Conservation (phyloP, 73 alveolate species). For the Stentor roeselii region DNA sequence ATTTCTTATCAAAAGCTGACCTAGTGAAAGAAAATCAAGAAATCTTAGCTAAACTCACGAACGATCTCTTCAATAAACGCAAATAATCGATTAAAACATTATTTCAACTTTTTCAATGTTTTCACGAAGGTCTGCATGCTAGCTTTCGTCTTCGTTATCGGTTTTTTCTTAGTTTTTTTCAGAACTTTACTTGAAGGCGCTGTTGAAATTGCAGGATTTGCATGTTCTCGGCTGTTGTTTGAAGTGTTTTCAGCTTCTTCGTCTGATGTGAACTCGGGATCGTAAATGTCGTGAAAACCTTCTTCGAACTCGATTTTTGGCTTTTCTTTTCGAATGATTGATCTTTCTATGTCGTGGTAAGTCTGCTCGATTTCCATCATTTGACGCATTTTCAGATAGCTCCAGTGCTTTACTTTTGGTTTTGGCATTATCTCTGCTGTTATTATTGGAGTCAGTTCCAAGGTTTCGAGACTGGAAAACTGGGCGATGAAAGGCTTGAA, state of each 20-base stretch:
- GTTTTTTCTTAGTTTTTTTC: neutral
- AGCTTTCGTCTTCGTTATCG: neutral
- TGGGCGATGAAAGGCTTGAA: conserved; percentile 17
- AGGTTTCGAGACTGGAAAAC: neutral
- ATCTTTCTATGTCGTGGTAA: conserved; percentile 8
- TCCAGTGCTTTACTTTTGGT: conserved; percentile 3
- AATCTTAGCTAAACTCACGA: no score
- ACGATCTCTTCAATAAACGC: no score
- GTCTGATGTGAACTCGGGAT: conserved; percentile 18
- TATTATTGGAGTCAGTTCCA: conserved; percentile 8
- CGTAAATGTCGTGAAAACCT: neutral
- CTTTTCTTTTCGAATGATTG: conserved; percentile 14
- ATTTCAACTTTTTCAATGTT: neutral
- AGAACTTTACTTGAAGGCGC: neutral
- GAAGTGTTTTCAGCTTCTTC: conserved; percentile 1
- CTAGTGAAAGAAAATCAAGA: no score
- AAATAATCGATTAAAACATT: neutral
- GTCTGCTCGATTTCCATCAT: neutral
- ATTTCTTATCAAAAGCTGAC: no score
- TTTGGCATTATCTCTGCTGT: neutral
- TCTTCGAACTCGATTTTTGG: conserved; percentile 10
- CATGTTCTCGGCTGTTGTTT: neutral
- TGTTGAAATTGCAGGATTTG: neutral
- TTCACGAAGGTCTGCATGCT: conserved; percentile 11
- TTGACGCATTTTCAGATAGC: neutral